Conservation (phyloP, 306 rosid species). For the Cicer yamashitae region DNA sequence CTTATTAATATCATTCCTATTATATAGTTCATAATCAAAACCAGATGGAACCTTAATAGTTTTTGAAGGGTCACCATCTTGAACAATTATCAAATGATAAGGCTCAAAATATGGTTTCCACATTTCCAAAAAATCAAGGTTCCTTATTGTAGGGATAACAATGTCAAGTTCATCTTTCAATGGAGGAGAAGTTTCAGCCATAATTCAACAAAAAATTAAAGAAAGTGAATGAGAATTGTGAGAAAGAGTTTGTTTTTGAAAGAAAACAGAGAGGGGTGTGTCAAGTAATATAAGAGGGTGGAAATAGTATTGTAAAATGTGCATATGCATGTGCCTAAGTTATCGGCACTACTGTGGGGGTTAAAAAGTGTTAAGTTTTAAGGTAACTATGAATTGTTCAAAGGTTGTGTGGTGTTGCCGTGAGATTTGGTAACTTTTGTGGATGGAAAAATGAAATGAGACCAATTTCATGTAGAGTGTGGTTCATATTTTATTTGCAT, state of each 20-base stretch:
- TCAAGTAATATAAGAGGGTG: not conserved
- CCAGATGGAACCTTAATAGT: constrained; percentile 79
- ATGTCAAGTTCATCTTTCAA: constrained; percentile 87
- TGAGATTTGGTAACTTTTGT: constrained; percentile 45
- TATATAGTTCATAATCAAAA: constrained; percentile 83
- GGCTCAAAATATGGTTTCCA: constrained; percentile 86
- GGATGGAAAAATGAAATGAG: constrained; percentile 30
- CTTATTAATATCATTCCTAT: constrained; percentile 81
- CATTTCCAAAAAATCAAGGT: constrained; percentile 90
- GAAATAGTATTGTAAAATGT: constrained; percentile 9
- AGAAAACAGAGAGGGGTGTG: constrained; percentile 31
- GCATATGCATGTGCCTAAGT: constrained; percentile 20
- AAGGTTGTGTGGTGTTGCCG: constrained; percentile 37
- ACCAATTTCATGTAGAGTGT: not conserved
- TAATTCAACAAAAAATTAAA: not conserved
- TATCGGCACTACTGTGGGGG: constrained; percentile 44
- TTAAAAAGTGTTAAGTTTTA: constrained; percentile 27
- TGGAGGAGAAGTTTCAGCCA: constrained; percentile 44
- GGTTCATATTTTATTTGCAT: constrained; percentile 20
- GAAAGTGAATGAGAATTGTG: not conserved
- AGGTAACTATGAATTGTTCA: constrained; percentile 45
- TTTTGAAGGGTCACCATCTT: constrained; percentile 89
- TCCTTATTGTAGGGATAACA: constrained; percentile 87
- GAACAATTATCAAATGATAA: constrained; percentile 85
- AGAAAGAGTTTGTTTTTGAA: constrained; percentile 19